A percentile compares a stretch with the other conserved stretches of the same genome.
phyloP scores from a whole-genome alignment of 2,329 filamentous ascomycete genomes.

The Colletotrichum sublineola region DNA sequence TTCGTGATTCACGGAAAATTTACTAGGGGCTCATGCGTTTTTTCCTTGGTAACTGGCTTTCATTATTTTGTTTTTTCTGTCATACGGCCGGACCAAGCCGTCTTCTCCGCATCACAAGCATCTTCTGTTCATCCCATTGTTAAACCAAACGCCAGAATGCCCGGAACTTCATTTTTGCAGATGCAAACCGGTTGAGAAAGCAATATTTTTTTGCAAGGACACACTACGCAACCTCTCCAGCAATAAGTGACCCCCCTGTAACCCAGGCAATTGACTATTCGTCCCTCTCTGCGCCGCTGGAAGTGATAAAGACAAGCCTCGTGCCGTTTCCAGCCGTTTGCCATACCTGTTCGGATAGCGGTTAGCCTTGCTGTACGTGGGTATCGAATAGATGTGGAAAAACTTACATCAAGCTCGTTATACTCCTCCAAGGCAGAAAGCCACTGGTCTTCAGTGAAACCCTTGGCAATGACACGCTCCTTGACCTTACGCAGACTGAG shows the following conservation, averaged over 20 bases:
- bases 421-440: constrained; percentile 90
- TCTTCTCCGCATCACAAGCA: constrained; percentile 2
- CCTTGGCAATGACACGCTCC: constrained; percentile 93
- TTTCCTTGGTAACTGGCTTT: background rate
- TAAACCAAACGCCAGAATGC: constrained; percentile 22
- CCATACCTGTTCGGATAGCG: constrained; percentile 71
- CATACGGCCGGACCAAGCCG: background rate
- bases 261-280: constrained; percentile 10
- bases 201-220: constrained; percentile 9
- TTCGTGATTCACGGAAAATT: background rate
- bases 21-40: background rate
- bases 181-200: constrained; percentile 10
- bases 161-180: constrained; percentile 18
- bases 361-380: constrained; percentile 52
- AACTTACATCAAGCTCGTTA: constrained; percentile 86
- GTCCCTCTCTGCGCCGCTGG: constrained; percentile 39
- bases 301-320: constrained; percentile 77
- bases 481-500: constrained; percentile 89
- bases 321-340: constrained; percentile 80
- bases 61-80: constrained; percentile 23
- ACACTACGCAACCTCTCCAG: constrained; percentile 18
- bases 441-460: constrained; percentile 96
- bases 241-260: background rate
- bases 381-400: background rate
- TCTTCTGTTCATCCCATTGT: constrained; percentile 4